These are phyloP conservation scores for Lichenothelia convexa DNA, from an alignment of 495 filamentous ascomycete species.

Conservation along the genomic window DNA sequence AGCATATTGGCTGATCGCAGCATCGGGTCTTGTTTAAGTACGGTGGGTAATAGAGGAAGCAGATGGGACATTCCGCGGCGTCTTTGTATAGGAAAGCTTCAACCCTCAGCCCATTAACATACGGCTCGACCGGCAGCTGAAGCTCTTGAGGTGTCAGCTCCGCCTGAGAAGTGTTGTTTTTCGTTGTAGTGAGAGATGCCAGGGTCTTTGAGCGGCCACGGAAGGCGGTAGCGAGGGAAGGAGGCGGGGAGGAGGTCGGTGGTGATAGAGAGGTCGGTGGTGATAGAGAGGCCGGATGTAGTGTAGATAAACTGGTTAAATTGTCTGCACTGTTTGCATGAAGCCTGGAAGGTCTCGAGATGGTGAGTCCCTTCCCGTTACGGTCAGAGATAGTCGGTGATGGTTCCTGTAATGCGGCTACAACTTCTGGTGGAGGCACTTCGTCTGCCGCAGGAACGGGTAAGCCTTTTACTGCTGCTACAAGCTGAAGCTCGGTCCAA, in stretches of 20 bases:
- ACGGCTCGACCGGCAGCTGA: constrained; percentile 62
- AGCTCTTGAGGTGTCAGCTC: constrained; percentile 64
- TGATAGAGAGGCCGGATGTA: constrained; percentile 29
- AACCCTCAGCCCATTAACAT: constrained; percentile 76
- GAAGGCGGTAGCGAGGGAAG: constrained; percentile 45
- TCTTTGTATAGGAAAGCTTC: constrained; percentile 90
- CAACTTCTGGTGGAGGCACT: constrained; percentile 39
- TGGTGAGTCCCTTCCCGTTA: constrained; percentile 47
- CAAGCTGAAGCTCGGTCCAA: constrained; percentile 87
- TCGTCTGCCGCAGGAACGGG: constrained; percentile 72
- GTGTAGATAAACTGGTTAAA: constrained; percentile 30
- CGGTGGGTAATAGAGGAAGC: constrained; percentile 88
- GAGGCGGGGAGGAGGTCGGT: constrained; percentile 25
- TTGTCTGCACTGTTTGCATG: constrained; percentile 58
- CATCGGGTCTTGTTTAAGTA: constrained; percentile 92
- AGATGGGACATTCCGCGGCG: constrained; percentile 82
- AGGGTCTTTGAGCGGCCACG: constrained; percentile 63
- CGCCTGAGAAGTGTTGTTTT: constrained; percentile 44
- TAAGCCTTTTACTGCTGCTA: constrained; percentile 74
- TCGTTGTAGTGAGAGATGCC: constrained; percentile 55
- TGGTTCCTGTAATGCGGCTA: constrained; percentile 21
- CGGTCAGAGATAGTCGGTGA: constrained; percentile 23
- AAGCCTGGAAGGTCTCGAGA: constrained; percentile 57
- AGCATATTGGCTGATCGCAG: constrained; percentile 93
- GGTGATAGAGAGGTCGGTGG: constrained; percentile 29